A percentile compares a stretch with the other conserved stretches of the same genome.
phyloP scores from a whole-genome alignment of 2,329 filamentous ascomycete genomes.

The Cladophialophora psammophila region DNA sequence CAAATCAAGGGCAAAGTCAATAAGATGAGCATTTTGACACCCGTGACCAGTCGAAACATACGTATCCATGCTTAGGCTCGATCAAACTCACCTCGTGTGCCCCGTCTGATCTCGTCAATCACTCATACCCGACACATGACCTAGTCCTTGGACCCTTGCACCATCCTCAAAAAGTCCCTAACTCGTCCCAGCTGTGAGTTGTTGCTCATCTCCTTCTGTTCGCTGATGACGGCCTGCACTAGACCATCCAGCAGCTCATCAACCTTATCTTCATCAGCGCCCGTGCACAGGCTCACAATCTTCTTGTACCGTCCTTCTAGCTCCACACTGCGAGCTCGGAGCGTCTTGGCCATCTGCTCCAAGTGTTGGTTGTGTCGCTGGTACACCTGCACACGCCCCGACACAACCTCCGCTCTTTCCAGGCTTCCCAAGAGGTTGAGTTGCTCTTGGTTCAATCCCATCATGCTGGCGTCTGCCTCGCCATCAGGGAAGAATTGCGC shows the following conservation, averaged over 20 bases:
- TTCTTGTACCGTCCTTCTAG: slow-evolving; percentile 86
- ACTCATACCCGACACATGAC: slow-evolving; percentile 1
- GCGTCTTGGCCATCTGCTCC: slow-evolving; percentile 69
- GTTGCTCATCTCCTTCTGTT: slow-evolving; percentile 69
- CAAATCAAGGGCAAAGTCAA: not conserved
- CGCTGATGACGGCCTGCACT: slow-evolving; percentile 72
- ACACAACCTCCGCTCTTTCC: slow-evolving; percentile 67
- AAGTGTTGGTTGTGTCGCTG: slow-evolving; percentile 72
- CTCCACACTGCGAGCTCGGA: slow-evolving; percentile 82
- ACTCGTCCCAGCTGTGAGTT: slow-evolving; percentile 76
- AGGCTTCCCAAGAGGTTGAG: slow-evolving; percentile 58
- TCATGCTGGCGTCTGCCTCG: slow-evolving; percentile 50
- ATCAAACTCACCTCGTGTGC: not conserved
- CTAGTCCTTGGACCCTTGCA: slow-evolving; percentile 62
- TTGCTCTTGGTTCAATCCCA: slow-evolving; percentile 51
- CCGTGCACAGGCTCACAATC: slow-evolving; percentile 86
- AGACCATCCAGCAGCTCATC: slow-evolving; percentile 81
- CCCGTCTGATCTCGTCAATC: not conserved
- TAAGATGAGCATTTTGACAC: not conserved
- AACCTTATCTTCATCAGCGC: slow-evolving; percentile 77
- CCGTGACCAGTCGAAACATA: not conserved
- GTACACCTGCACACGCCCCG: slow-evolving; percentile 74
- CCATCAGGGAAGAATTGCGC: slow-evolving; percentile 48
- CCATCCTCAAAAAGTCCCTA: slow-evolving; percentile 78
- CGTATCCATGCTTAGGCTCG: not conserved